Conservation (phyloP, 768 basidiomycete genomes). For the Leccinum ochraceum region DNA sequence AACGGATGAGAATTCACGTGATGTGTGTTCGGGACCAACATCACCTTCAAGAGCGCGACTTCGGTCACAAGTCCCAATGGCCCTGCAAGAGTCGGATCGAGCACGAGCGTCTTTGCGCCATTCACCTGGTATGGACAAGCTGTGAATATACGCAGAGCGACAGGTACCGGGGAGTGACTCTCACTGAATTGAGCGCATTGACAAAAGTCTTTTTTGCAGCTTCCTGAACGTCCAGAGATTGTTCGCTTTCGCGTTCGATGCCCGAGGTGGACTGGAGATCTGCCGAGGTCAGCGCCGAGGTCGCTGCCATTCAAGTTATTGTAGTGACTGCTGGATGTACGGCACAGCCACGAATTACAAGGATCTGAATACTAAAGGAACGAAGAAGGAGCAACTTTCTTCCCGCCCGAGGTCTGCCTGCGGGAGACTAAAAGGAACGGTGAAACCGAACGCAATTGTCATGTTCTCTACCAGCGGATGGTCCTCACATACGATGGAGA, state of each 20-base stretch:
- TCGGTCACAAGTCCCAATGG: constrained; percentile 96
- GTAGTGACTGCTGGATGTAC: no score
- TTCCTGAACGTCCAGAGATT: no score
- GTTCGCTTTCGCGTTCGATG: no score
- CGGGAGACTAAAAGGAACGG: neutral
- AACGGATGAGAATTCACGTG: neutral
- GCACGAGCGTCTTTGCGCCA: constrained; percentile 93
- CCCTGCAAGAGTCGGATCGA: constrained; percentile 84
- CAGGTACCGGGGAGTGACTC: constrained; percentile 3
- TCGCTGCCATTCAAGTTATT: no score
- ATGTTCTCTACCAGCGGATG: neutral
- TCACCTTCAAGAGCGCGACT: constrained; percentile 87
- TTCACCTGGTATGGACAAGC: constrained; percentile 55
- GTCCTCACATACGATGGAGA: constrained; percentile 27
- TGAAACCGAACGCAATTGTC: neutral
- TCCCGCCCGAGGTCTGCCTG: no score
- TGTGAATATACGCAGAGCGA: constrained; percentile 6
- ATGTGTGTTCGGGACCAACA: constrained; percentile 2
- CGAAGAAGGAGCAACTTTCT: no score
- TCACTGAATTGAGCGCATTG: constrained; percentile 81
- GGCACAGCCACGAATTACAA: no score
- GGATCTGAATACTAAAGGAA: no score
- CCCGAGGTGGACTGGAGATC: no score
- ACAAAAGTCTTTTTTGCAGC: no score
- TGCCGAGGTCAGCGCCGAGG: no score